A percentile compares a stretch with the other conserved stretches of the same genome.
Conservation (phyloP, 2,329 filamentous ascomycete genomes). For the Aspergillus glaucus region DNA sequence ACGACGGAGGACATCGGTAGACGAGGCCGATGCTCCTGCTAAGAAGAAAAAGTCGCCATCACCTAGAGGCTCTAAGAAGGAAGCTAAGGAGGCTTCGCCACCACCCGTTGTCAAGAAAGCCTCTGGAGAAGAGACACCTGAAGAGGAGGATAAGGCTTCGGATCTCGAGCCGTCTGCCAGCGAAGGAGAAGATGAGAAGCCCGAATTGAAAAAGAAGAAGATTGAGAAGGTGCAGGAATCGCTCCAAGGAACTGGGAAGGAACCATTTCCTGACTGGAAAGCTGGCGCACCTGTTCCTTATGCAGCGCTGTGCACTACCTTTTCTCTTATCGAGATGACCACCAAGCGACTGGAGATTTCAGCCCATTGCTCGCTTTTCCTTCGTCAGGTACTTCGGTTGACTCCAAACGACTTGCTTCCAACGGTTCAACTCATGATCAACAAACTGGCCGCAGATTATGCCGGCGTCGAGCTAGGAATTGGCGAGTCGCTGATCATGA, state of each 20-base stretch:
- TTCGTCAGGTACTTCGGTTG: slow-evolving; percentile 87
- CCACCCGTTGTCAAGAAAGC: slow-evolving; percentile 30
- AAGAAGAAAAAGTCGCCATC: slow-evolving; percentile 16
- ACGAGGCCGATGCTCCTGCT: slow-evolving; percentile 30
- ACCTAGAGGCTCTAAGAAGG: slow-evolving; percentile 14
- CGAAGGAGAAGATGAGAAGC: slow-evolving; percentile 59
- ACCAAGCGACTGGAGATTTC: slow-evolving; percentile 84
- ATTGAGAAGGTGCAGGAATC: slow-evolving; percentile 75
- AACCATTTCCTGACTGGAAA: slow-evolving; percentile 95
- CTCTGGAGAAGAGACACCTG: slow-evolving; percentile 41
- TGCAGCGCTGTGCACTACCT: slow-evolving; percentile 87
- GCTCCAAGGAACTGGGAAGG: slow-evolving; percentile 61
- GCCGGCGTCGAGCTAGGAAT: slow-evolving; percentile 97
- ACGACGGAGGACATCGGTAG: slow-evolving; percentile 27
- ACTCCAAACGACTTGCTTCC: slow-evolving; percentile 83
- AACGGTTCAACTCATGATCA: slow-evolving; percentile 91
- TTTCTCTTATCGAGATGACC: slow-evolving; percentile 90
- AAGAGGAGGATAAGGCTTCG: slow-evolving; percentile 23
- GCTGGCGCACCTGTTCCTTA: slow-evolving; percentile 84
- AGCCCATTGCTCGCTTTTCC: slow-evolving; percentile 81
- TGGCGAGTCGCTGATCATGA: slow-evolving; percentile 97
- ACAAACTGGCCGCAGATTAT: slow-evolving; percentile 95
- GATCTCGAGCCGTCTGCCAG: slow-evolving; percentile 39
- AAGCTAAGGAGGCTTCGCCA: slow-evolving; percentile 14
- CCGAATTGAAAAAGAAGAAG: slow-evolving; percentile 65